These are phyloP conservation scores for Agapanthus africanus DNA, from an alignment of 106 monocot genomes.

Conservation along the genomic window DNA sequence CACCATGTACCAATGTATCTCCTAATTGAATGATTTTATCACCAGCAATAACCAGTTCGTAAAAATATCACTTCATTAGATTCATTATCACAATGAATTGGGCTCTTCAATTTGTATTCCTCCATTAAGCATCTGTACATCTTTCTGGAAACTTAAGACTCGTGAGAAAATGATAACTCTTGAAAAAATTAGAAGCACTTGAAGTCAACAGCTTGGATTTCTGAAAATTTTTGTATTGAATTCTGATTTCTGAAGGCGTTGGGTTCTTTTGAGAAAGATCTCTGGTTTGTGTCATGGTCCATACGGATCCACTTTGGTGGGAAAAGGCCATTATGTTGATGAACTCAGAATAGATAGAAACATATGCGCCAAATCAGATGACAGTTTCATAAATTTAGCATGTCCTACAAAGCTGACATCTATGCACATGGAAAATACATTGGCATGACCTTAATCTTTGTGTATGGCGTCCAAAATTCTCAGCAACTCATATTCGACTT, in stretches of 20 bases:
- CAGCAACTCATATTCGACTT: not conserved
- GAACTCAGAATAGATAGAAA: not conserved
- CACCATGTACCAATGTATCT: not conserved
- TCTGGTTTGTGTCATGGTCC: not conserved
- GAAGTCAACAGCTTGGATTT: too few species aligned
- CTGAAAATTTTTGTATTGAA: too few species aligned
- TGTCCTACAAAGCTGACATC: not conserved
- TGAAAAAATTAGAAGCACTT: not conserved
- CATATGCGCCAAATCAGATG: not conserved
- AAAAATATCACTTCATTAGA: not conserved
- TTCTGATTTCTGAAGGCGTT: not conserved
- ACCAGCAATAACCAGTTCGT: not conserved
- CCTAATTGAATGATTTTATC: not conserved
- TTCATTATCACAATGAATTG: not conserved
- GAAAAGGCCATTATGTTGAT: not conserved
- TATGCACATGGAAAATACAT: not conserved
- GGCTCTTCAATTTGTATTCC: not conserved
- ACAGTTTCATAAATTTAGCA: conserved; percentile 1
- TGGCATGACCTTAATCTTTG: not conserved
- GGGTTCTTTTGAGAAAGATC: not conserved
- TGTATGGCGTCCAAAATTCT: not conserved
- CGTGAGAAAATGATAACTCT: not conserved
- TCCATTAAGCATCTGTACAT: not conserved
- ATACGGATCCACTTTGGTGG: not conserved
- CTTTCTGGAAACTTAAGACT: not conserved